A percentile compares a stretch with the other conserved stretches of the same genome.
Evolutionary conservation across 805 yeast species (phyloP).

Genomic region (Torulaspora gathmanii): DNA sequence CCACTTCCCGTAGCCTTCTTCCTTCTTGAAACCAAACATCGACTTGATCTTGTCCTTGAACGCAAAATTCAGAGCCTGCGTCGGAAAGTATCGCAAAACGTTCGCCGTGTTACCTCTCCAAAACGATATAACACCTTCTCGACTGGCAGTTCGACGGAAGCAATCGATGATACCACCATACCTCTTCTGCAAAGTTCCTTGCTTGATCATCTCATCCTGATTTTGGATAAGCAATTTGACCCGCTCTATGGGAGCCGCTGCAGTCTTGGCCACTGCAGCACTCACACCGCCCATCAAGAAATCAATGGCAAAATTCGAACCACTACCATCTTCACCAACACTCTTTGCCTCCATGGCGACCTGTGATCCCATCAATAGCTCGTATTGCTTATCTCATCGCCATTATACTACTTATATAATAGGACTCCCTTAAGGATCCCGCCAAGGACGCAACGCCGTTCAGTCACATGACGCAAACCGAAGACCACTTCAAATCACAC

Average conservation of each 20-base stretch:
- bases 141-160: conserved; percentile 90
- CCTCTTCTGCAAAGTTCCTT: conserved; percentile 83
- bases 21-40: conserved; percentile 95
- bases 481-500: too few species aligned
- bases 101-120: conserved; percentile 99
- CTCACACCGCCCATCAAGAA: conserved; percentile 98
- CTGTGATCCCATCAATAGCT: not conserved
- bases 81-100: conserved; percentile 98
- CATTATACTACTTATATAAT: not conserved
- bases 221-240: conserved; percentile 94
- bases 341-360: not conserved
- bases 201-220: conserved; percentile 97
- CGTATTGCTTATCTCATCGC: not conserved
- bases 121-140: conserved; percentile 89
- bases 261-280: conserved; percentile 97
- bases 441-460: too few species aligned
- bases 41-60: conserved; percentile 96
- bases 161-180: conserved; percentile 91
- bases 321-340: not conserved
- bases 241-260: conserved; percentile 97
- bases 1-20: conserved; percentile 88
- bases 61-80: conserved; percentile 97
- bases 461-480: not conserved
- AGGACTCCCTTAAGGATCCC: not conserved
- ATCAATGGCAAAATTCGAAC: conserved; percentile 51